Evolutionary conservation across 352 stramenopile species (phyloP).

Genomic region (Thalassiosira livingstoniorum): DNA sequence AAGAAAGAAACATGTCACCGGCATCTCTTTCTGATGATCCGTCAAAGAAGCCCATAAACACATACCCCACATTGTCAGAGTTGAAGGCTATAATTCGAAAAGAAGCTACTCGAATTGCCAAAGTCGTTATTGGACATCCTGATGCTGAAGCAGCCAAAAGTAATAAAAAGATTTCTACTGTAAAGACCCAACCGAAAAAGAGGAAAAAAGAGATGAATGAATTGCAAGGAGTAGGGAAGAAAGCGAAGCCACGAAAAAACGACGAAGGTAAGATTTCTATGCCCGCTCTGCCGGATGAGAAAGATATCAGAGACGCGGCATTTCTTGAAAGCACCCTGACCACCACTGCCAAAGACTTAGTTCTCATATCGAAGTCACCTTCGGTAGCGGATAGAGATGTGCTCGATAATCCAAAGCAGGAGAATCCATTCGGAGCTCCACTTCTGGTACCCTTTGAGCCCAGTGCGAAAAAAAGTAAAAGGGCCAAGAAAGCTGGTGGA

Average conservation of each 20-base stretch:
- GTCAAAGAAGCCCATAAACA: neutral
- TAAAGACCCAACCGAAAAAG: neutral
- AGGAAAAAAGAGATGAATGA: constrained; percentile 2
- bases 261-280: neutral
- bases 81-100: constrained; percentile 27
- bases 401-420: too few relatives aligned
- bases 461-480: too few relatives aligned
- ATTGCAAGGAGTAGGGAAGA: constrained; percentile 8
- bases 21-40: neutral
- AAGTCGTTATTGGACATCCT: constrained; percentile 15
- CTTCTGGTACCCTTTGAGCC: neutral
- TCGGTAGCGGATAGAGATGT: too few relatives aligned
- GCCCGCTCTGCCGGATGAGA: too few relatives aligned
- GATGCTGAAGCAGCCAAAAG: neutral
- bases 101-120: constrained; percentile 31
- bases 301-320: too few relatives aligned
- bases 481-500: too few relatives aligned
- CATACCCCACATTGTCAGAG: constrained; percentile 4
- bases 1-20: neutral
- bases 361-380: too few relatives aligned
- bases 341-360: too few relatives aligned
- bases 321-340: too few relatives aligned
- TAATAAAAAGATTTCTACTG: constrained; percentile 14
- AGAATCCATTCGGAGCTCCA: constrained; percentile 2
- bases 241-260: neutral